A percentile compares a stretch with the other conserved stretches of the same genome.
Evolutionary conservation across 495 filamentous ascomycete genomes (phyloP).

Genomic region (Amniculicola lignicola): DNA sequence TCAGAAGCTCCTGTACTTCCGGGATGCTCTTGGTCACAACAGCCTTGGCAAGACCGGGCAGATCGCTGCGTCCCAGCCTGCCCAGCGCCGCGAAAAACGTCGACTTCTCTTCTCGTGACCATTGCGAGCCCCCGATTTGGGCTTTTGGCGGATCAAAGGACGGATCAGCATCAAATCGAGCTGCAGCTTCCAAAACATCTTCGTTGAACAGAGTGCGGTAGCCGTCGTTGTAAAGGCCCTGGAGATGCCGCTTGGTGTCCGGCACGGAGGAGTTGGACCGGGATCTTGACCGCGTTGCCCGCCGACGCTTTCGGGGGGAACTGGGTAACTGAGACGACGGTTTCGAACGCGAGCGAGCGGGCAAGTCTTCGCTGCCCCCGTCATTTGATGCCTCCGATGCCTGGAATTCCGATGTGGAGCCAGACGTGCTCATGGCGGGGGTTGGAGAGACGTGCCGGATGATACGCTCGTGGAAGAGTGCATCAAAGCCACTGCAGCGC

Average conservation of each 20-base stretch:
- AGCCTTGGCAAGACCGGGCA: conserved; percentile 56
- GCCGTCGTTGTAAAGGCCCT: conserved; percentile 23
- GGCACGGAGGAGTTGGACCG: conserved; percentile 5
- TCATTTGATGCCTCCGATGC: too few relatives aligned
- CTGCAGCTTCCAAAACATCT: conserved; percentile 14
- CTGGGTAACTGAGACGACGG: background rate
- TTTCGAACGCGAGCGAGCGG: background rate
- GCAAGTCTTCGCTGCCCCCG: background rate
- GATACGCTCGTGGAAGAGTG: too few relatives aligned
- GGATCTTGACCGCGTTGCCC: background rate
- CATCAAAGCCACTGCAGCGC: too few relatives aligned
- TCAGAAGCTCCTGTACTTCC: conserved; percentile 68
- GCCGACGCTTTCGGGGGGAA: conserved; percentile 18
- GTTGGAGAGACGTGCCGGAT: too few relatives aligned
- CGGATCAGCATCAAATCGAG: conserved; percentile 18
- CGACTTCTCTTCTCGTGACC: conserved; percentile 68
- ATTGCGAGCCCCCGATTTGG: conserved; percentile 65
- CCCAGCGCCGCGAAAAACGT: conserved; percentile 63
- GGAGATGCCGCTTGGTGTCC: conserved; percentile 6
- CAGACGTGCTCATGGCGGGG: too few relatives aligned
- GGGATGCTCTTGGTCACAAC: conserved; percentile 70
- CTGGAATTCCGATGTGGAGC: too few relatives aligned
- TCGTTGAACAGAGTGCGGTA: conserved; percentile 35
- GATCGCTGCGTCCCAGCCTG: conserved; percentile 59
- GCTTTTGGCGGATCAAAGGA: conserved; percentile 36